A percentile compares a stretch with the other conserved stretches of the same genome.
Evolutionary conservation across 2,329 filamentous ascomycete genomes (phyloP).

Genomic region (Chrysosporium queenslandicum): DNA sequence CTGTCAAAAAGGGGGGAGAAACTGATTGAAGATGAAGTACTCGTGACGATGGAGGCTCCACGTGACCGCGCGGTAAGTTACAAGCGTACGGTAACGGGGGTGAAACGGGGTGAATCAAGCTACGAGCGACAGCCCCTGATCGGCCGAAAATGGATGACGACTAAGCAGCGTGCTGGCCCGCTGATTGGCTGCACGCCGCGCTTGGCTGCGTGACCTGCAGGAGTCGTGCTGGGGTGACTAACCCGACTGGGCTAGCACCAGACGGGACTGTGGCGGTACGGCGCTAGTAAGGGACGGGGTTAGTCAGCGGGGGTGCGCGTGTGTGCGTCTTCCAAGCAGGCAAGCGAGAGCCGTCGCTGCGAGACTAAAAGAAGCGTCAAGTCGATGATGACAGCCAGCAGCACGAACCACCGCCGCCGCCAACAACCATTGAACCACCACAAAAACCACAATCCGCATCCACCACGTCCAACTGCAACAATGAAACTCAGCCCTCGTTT

Average conservation of each 20-base stretch:
- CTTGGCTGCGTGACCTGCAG: neutral
- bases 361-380: too few relatives aligned
- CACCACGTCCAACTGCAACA: constrained; percentile 5
- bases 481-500: constrained; percentile 14
- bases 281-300: neutral
- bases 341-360: too few relatives aligned
- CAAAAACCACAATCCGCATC: neutral
- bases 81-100: neutral
- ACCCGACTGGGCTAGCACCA: neutral
- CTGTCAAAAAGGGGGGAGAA: too few relatives aligned
- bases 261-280: neutral
- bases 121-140: neutral
- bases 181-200: neutral
- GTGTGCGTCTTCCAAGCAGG: too few relatives aligned
- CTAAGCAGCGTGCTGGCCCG: neutral
- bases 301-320: constrained; percentile 6
- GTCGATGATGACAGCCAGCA: neutral
- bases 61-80: neutral
- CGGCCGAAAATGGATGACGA: neutral
- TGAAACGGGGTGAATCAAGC: neutral
- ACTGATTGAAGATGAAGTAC: too few relatives aligned
- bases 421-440: neutral
- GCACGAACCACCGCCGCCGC: too few relatives aligned
- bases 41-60: neutral
- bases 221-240: neutral